A percentile compares a stretch with the other conserved stretches of the same genome.
phyloP scores from a whole-genome alignment of 768 basidiomycete species.

The Tricholoma hemisulphureum region DNA sequence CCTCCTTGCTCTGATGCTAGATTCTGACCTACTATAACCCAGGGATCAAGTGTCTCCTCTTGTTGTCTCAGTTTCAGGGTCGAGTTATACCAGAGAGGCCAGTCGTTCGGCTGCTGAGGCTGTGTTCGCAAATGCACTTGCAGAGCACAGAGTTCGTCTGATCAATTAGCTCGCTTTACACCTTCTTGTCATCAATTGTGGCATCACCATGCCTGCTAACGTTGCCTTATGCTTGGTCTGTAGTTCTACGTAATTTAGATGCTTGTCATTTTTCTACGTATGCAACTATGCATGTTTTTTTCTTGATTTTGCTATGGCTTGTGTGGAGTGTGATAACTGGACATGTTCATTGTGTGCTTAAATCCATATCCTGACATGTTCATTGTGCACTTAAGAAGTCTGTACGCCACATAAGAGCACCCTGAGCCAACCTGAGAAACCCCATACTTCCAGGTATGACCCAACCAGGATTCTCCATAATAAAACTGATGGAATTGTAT shows the following conservation, averaged over 20 bases:
- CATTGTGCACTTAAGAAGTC: background rate
- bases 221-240: background rate
- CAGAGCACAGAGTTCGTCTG: background rate
- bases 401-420: background rate
- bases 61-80: background rate
- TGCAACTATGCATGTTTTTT: background rate
- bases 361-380: background rate
- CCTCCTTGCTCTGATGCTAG: too few relatives aligned
- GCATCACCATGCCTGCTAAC: background rate
- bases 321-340: background rate
- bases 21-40: too few relatives aligned
- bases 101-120: background rate
- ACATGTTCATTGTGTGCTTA: too few relatives aligned
- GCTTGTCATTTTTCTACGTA: background rate
- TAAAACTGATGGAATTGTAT: background rate
- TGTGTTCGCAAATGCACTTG: background rate
- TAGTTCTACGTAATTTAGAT: background rate
- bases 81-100: background rate
- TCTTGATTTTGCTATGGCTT: background rate
- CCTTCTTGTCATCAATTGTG: background rate
- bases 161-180: background rate
- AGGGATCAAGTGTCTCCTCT: background rate
- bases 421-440: background rate
- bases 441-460: background rate
- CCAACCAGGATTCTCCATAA: background rate